Percentiles rank a stretch among this genome's conserved stretches.
Conservation (phyloP, 225 moss, liverwort and hornwort species). For the Polytrichum commune region DNA sequence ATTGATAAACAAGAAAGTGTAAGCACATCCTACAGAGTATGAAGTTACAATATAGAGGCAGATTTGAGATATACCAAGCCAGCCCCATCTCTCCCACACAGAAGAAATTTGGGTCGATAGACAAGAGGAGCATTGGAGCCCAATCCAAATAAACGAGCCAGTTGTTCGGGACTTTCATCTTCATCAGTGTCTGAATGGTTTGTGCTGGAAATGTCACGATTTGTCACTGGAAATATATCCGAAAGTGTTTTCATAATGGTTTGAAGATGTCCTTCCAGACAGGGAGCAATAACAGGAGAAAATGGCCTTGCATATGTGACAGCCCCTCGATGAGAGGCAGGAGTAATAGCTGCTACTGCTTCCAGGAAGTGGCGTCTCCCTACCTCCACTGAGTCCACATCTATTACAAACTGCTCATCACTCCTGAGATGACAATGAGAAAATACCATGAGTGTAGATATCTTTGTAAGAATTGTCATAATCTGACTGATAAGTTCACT, state of each 20-base stretch:
- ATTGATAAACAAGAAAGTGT: too few relatives aligned
- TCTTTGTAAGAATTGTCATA: neutral
- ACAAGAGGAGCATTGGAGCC: slow-evolving; percentile 46
- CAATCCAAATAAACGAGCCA: slow-evolving; percentile 64
- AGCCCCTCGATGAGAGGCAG: slow-evolving; percentile 78
- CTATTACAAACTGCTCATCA: slow-evolving; percentile 86
- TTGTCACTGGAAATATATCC: slow-evolving; percentile 60
- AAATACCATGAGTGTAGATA: neutral
- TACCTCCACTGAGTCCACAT: slow-evolving; percentile 80
- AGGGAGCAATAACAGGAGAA: slow-evolving; percentile 54
- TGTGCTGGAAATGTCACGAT: slow-evolving; percentile 24
- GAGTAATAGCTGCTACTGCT: slow-evolving; percentile 72
- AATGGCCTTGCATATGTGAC: slow-evolving; percentile 73
- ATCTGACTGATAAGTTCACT: neutral
- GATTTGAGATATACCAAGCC: slow-evolving; percentile 49
- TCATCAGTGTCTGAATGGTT: slow-evolving; percentile 53
- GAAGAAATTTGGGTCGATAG: slow-evolving; percentile 63
- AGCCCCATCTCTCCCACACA: slow-evolving; percentile 64
- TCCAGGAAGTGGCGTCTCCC: slow-evolving; percentile 77
- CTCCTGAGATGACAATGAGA: slow-evolving; percentile 38
- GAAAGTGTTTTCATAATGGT: slow-evolving; percentile 48
- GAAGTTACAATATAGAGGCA: neutral
- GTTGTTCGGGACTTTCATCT: slow-evolving; percentile 67
- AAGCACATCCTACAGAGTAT: neutral
- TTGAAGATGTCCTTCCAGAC: slow-evolving; percentile 64